Conservation (phyloP, 306 rosid genomes). For the Biancaea sappan region DNA sequence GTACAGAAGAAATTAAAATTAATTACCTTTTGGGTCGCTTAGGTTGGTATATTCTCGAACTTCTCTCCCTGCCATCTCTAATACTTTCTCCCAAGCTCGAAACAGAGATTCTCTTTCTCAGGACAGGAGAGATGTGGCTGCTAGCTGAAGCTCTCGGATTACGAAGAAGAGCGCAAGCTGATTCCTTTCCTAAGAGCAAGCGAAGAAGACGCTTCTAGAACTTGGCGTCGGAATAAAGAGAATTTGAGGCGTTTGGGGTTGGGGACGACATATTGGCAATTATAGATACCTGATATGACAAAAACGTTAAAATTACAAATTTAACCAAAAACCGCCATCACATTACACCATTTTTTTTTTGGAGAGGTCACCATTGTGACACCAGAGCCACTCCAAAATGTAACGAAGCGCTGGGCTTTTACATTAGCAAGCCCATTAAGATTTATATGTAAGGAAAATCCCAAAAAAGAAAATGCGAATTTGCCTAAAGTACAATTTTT, state of each 20-base stretch:
- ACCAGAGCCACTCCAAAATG: not conserved
- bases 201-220: slow-evolving; percentile 15
- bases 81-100: slow-evolving; percentile 7
- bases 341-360: too few relatives aligned
- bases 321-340: too few relatives aligned
- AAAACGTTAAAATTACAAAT: not conserved
- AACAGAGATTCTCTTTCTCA: not conserved
- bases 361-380: not conserved
- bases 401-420: not conserved
- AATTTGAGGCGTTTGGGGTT: not conserved
- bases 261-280: not conserved
- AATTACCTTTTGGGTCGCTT: slow-evolving; percentile 88
- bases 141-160: not conserved
- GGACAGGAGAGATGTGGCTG: not conserved
- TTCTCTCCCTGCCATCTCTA: slow-evolving; percentile 90
- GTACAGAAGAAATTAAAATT: not conserved
- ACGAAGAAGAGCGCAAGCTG: not conserved
- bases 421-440: not conserved
- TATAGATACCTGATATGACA: not conserved
- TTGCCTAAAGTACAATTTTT: too few relatives aligned
- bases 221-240: not conserved
- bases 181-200: not conserved
- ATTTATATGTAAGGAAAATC: not conserved
- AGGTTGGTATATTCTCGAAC: slow-evolving; percentile 99
- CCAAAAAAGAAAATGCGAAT: not conserved